Evolutionary conservation across 23 red algal genomes (phyloP).

Genomic region (Chondrus crispus): DNA sequence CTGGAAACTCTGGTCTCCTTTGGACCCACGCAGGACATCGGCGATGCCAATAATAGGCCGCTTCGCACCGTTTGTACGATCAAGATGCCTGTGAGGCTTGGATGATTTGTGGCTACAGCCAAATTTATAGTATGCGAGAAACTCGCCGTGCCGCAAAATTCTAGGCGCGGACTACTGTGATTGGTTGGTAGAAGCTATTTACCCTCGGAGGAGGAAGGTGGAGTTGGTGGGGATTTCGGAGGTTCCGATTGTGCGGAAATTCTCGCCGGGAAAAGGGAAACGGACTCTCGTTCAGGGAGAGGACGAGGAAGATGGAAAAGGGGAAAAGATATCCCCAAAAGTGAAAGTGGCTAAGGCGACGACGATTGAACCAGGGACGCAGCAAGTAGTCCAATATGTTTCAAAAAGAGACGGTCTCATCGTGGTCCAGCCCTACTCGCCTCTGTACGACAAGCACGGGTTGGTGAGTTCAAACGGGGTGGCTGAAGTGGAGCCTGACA

Average conservation of each 20-base stretch:
- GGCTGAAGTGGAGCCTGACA: neutral
- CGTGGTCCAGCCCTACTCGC: neutral
- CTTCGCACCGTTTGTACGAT: neutral
- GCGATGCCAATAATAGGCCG: constrained; percentile 9
- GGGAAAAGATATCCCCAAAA: neutral
- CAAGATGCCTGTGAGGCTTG: neutral
- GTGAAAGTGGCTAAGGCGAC: neutral
- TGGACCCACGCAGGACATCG: neutral
- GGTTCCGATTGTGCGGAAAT: constrained; percentile 18
- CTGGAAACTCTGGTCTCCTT: neutral
- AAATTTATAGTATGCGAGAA: constrained; percentile 32
- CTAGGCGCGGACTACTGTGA: constrained; percentile 25
- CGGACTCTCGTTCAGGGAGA: neutral
- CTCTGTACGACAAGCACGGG: neutral
- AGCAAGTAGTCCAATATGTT: neutral
- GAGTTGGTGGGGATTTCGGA: neutral
- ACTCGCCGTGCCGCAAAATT: neutral
- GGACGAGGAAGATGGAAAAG: neutral
- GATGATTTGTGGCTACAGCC: neutral
- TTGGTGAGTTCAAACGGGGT: neutral
- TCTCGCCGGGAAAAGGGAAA: neutral
- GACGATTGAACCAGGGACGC: neutral
- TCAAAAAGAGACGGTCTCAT: neutral
- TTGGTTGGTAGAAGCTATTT: constrained; percentile 20
- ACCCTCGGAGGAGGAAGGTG: neutral